These are phyloP conservation scores for Cyanidium caldarium DNA, from an alignment of 23 red algal genomes.

Conservation along the genomic window DNA sequence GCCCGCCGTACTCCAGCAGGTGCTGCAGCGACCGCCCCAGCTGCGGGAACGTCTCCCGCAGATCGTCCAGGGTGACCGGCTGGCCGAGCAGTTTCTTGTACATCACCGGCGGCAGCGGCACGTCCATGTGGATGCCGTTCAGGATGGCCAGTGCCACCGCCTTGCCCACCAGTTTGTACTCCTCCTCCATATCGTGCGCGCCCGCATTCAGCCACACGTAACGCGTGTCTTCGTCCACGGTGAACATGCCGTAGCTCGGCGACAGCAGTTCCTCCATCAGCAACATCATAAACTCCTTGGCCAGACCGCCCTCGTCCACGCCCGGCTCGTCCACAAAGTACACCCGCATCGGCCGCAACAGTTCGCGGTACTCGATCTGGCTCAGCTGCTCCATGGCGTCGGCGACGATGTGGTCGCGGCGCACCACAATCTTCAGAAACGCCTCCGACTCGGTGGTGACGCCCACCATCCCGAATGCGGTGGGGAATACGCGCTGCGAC, in stretches of 20 bases:
- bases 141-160: conserved; percentile 66
- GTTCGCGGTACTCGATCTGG: conserved; percentile 35
- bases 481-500: conserved; percentile 26
- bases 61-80: conserved; percentile 33
- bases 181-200: conserved; percentile 34
- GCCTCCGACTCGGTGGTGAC: conserved; percentile 24
- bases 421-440: conserved; percentile 48
- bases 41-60: conserved; percentile 49
- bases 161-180: conserved; percentile 60
- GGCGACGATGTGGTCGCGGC: conserved; percentile 48
- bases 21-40: conserved; percentile 37
- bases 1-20: conserved; percentile 40
- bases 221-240: conserved; percentile 46
- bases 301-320: conserved; percentile 75
- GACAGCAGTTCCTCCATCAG: conserved; percentile 56
- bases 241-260: conserved; percentile 84
- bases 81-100: conserved; percentile 53
- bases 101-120: conserved; percentile 60
- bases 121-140: conserved; percentile 67
- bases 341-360: conserved; percentile 62
- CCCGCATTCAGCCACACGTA: conserved; percentile 62
- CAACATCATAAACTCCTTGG: conserved; percentile 84
- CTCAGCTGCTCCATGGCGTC: conserved; percentile 47
- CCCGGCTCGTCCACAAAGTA: conserved; percentile 73
- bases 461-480: conserved; percentile 24